Evolutionary conservation across 1,284 basidiomycete genomes (phyloP).

Genomic region (Cryptococcus amylolentus): DNA sequence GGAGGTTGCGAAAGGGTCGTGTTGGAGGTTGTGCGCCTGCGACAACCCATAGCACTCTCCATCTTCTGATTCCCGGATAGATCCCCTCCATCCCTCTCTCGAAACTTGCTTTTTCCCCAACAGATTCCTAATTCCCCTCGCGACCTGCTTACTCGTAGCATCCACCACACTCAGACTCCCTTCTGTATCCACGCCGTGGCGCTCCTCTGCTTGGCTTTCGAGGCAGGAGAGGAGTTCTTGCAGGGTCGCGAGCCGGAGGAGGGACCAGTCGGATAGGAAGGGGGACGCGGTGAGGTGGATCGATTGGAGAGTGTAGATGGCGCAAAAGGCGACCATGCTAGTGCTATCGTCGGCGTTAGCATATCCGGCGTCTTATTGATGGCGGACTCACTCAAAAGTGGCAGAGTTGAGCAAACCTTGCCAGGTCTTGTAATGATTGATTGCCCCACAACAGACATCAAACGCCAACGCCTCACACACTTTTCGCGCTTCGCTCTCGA

Average conservation of each 20-base stretch:
- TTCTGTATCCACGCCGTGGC: slow-evolving; percentile 8
- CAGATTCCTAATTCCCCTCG: slow-evolving; percentile 12
- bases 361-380: background rate
- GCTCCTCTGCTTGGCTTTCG: slow-evolving; percentile 12
- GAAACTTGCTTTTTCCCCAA: slow-evolving; percentile 6
- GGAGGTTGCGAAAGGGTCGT: background rate
- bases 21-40: background rate
- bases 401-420: slow-evolving; percentile 19
- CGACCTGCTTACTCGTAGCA: slow-evolving; percentile 18
- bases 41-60: background rate
- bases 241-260: slow-evolving; percentile 17
- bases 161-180: slow-evolving; percentile 15
- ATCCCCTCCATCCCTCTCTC: background rate
- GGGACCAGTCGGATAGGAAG: slow-evolving; percentile 16
- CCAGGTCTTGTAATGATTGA: slow-evolving; percentile 19
- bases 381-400: slow-evolving; percentile 22
- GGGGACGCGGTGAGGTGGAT: slow-evolving; percentile 12
- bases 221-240: slow-evolving; percentile 17
- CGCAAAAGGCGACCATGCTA: slow-evolving; percentile 24
- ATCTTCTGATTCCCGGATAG: background rate
- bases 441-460: slow-evolving; percentile 18
- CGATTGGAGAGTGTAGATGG: slow-evolving; percentile 20
- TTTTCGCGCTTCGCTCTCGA: slow-evolving; percentile 9
- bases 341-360: slow-evolving; percentile 9
- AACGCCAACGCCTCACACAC: slow-evolving; percentile 17